Base-by-base conservation (phyloP, 148 eudicot species). In the Spergularia bocconei region DNA sequence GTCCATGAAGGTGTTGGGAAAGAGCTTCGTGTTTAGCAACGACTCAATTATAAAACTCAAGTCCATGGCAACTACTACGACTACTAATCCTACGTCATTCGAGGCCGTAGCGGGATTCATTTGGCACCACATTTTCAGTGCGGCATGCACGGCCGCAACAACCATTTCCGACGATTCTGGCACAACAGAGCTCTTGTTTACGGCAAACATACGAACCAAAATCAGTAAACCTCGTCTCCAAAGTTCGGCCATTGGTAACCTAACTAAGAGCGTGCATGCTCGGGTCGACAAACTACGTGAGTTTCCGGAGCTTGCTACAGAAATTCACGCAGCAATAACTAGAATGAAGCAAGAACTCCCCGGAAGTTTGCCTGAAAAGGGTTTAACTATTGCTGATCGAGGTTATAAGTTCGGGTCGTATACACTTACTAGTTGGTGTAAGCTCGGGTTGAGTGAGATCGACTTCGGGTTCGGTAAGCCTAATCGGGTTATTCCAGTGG, bases 401-500 rank as follows among this genome's bases (percentile, higher is more conserved):
- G 51, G 19, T 47, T 9, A 21, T 12, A 9, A 68, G 33, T 7
- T 12, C 5, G 38, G 57, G 1, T 8, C 21, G 17, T 68, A 19
- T 15, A 16, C 0, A 13, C 33, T 68, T 50, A 68, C 14, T 10
- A 68, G 71, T n/a, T 68, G 71, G 71, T 68, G 71, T 38, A 68
- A 50, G 2, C 10, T 21, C 9, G 71, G 71, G 57, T 21, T 68
- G 4, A 50, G 11, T 20, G 56, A 68, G 2, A 23, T 11, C 1
- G 71, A 68, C 10, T 68, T 68, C 20, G 71, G 71, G 36, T 68
- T 68, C 10, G 71, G 71, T 0, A 68, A 39, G 69, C 69, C 53
- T 2, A 6, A 0, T 17, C 14, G 57, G 57, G 25, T 68, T 11
- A 33, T 68, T 48, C 71, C 71, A 5, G 2, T 47, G n/a, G 57